These are phyloP conservation scores for Cardamine occulta DNA, from an alignment of 345 rosid species.

Conservation along the genomic window DNA sequence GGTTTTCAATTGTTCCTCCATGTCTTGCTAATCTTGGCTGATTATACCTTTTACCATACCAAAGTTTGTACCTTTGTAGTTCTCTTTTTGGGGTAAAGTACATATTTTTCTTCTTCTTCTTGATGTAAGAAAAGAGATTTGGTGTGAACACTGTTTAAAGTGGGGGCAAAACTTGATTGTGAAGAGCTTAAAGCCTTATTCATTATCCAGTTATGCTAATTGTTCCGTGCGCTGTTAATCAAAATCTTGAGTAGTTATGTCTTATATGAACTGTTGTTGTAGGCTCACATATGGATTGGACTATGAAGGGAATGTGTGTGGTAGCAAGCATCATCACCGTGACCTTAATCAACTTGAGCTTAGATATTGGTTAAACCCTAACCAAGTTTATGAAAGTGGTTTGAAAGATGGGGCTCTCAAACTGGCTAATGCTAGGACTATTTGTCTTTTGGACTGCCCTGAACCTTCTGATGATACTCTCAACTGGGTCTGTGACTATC, in stretches of 20 bases:
- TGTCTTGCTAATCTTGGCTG: constrained; percentile 13
- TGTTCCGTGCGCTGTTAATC: background rate
- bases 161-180: background rate
- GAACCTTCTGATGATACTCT: constrained; percentile 75
- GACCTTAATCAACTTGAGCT: constrained; percentile 77
- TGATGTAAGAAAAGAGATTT: constrained; percentile 32
- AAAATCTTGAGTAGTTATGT: background rate
- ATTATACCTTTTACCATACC: background rate
- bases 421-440: constrained; percentile 78
- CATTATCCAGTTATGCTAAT: background rate
- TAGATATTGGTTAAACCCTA: constrained; percentile 89
- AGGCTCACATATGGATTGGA: constrained; percentile 97
- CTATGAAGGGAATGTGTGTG: constrained; percentile 95
- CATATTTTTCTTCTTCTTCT: constrained; percentile 13
- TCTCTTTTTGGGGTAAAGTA: constrained; percentile 21
- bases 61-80: constrained; percentile 29
- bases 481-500: constrained; percentile 97
- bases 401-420: constrained; percentile 73
- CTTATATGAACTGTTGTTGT: constrained; percentile 36
- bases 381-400: constrained; percentile 95
- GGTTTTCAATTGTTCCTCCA: constrained; percentile 10
- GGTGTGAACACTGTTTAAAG: constrained; percentile 2
- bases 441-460: constrained; percentile 94
- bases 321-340: constrained; percentile 80
- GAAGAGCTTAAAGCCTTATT: background rate